phyloP scores from a whole-genome alignment of 2,329 filamentous ascomycete genomes.

The Pseudogymnoascus sp. region DNA sequence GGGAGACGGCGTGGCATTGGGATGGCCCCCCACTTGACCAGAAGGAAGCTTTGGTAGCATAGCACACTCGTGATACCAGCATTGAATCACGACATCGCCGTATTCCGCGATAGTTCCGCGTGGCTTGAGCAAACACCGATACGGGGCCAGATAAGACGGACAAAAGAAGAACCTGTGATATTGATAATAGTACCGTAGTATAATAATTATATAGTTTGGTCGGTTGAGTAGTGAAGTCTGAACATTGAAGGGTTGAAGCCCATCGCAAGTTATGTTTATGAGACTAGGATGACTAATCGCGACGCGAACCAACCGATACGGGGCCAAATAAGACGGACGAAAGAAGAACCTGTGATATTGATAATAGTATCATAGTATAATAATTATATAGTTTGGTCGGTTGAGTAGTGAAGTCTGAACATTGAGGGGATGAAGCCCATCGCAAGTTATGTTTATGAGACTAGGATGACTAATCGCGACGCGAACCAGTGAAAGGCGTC shows the following conservation, averaged over 20 bases:
- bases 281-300: too few relatives aligned
- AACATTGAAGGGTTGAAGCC: not conserved
- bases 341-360: not conserved
- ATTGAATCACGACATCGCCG: not conserved
- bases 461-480: not conserved
- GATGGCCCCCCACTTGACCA: not conserved
- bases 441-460: not conserved
- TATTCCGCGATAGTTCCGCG: not conserved
- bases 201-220: not conserved
- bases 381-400: not conserved
- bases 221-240: not conserved
- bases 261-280: too few relatives aligned
- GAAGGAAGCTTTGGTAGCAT: not conserved
- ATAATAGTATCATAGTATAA: not conserved
- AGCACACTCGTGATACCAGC: slow-evolving; percentile 4
- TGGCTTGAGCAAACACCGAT: not conserved
- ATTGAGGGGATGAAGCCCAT: not conserved
- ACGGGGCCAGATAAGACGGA: not conserved
- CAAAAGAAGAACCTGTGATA: not conserved
- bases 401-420: not conserved
- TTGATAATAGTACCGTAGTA: not conserved
- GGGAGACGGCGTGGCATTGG: not conserved
- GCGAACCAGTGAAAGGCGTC: not conserved
- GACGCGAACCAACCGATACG: too few relatives aligned
- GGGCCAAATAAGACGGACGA: not conserved